Percentiles rank a stretch among this genome's conserved stretches.
Evolutionary conservation across 2,329 filamentous ascomycete genomes (phyloP).

Genomic region (Hirsutella rhossiliensis): DNA sequence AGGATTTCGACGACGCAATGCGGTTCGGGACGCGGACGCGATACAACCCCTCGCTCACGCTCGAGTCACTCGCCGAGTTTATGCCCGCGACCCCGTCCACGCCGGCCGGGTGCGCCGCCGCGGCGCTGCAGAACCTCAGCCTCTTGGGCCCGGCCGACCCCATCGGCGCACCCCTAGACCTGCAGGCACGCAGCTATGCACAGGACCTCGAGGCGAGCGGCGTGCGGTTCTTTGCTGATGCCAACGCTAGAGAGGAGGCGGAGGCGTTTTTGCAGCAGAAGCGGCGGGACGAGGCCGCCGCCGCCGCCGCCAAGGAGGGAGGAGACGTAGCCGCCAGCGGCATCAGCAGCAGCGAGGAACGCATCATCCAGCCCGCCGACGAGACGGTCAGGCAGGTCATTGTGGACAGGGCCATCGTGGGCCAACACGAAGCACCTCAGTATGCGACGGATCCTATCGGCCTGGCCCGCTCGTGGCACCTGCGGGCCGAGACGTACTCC

Average conservation of each 20-base stretch:
- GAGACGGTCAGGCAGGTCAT: conserved; percentile 21
- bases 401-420: conserved; percentile 19
- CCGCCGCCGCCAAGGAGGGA: conserved; percentile 5
- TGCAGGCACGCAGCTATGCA: conserved; percentile 18
- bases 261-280: conserved; percentile 17
- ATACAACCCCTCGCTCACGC: conserved; percentile 21
- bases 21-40: conserved; percentile 19
- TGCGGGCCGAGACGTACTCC: conserved; percentile 24
- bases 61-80: conserved; percentile 16
- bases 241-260: conserved; percentile 14
- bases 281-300: conserved; percentile 8
- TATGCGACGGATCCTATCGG: conserved; percentile 20
- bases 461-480: conserved; percentile 22
- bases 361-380: conserved; percentile 19
- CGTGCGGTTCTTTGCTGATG: conserved; percentile 19
- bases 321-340: not conserved
- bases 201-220: conserved; percentile 16
- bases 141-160: conserved; percentile 22
- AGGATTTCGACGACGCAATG: conserved; percentile 22
- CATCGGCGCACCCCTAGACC: conserved; percentile 16
- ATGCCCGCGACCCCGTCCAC: conserved; percentile 17
- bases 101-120: conserved; percentile 15
- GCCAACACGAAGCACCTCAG: conserved; percentile 23
- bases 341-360: conserved; percentile 4
- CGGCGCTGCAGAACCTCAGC: conserved; percentile 23